Evolutionary conservation across 2,329 filamentous ascomycete genomes (phyloP).

Genomic region (Colletotrichum salicis): DNA sequence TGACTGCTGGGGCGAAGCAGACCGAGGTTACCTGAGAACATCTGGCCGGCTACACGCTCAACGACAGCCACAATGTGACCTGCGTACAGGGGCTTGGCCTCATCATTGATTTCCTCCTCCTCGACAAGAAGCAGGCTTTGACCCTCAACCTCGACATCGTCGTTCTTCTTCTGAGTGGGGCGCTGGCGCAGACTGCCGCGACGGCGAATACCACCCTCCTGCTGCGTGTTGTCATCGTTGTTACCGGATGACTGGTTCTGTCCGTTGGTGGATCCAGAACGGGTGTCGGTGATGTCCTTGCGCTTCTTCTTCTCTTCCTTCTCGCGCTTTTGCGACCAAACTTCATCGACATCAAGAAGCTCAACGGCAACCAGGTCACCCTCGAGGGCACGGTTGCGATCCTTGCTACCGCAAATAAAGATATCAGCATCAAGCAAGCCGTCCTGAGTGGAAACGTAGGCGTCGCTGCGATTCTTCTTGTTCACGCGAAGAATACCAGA

Average conservation of each 20-base stretch:
- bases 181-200: constrained; percentile 96
- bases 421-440: constrained; percentile 92
- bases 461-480: constrained; percentile 99
- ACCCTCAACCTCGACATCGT: constrained; percentile 98
- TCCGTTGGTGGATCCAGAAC: constrained; percentile 79
- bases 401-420: constrained; percentile 99
- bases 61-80: constrained; percentile 97
- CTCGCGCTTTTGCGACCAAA: constrained; percentile 98
- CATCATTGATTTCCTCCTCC: constrained; percentile 98
- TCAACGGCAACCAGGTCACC: constrained; percentile 96
- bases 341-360: constrained; percentile 96
- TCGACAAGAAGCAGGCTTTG: constrained; percentile 97
- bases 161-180: constrained; percentile 99
- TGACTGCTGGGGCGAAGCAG: constrained; percentile 96
- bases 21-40: constrained; percentile 97
- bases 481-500: constrained; percentile 97
- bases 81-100: constrained; percentile 96
- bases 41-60: constrained; percentile 95
- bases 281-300: constrained; percentile 96
- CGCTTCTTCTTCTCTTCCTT: constrained; percentile 99
- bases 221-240: constrained; percentile 71
- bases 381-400: constrained; percentile 95
- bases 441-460: constrained; percentile 94
- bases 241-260: constrained; percentile 72
- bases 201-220: constrained; percentile 87